Evolutionary conservation across 2,329 filamentous ascomycete genomes (phyloP), one percentile per base, ranked within the genome.

Genomic region (Dothidotthia symphoricarpi): DNA sequence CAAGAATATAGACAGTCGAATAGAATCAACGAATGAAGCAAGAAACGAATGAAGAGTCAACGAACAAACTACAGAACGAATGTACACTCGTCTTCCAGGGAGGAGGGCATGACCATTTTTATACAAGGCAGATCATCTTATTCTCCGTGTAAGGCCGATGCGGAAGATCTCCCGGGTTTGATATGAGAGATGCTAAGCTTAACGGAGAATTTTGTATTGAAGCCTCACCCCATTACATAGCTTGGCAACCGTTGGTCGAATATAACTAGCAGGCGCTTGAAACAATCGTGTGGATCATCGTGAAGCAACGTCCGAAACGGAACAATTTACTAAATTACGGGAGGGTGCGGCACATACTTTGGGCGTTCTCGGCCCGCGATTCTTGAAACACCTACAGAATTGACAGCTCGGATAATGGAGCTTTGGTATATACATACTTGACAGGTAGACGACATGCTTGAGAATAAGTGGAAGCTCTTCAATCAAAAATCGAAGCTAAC

Each of bases 241-340:
- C 39, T 41, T 41, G 39, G 39, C 34, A 24, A 28, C 19, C 17
- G 16, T 37, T 15, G 17, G 17, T 37, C 3, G 15, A 13, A 31
- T 26, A 33, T 30, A 12, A 30, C 34, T 25, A 37, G 28, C 16
- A 36, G 31, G 31, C 31, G 16, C 14, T 27, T 37, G 39, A 42
- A 42, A 42, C 34, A 31, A 12, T 11, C 12, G n/a, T 22, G 19
- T 22, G 19, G 19, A 22, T 6, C 9, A n/a, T 29, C 35, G 17
- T 35, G 34, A 32, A 24, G 13, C 16, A 3, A 14, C 13, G 15
- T 14, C 15, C 22, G 19, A 27, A 34, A 37, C 31, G 12, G 25
- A 31, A 37, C 36, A 24, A n/a, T 11, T 13, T n/a, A n/a, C 14
- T 28, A 36, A 16, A 28, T 33, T 29, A 12, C 30, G 24, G 16